Base-by-base conservation (phyloP, 805 yeast genomes). In the Candida alai region DNA sequence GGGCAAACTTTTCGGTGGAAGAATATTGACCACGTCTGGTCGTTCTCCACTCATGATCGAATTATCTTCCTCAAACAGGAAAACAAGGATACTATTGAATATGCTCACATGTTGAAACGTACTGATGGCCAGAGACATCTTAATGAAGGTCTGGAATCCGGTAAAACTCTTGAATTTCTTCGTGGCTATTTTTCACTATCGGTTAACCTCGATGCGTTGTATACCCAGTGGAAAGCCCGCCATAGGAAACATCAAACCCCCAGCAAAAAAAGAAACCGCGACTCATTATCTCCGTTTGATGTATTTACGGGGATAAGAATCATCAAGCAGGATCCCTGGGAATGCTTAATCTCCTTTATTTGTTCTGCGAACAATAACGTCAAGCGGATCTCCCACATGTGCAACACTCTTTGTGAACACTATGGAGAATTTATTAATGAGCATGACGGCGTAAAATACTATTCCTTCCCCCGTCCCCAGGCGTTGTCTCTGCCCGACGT, bases 361-460 rank as follows among this genome's bases (percentile, higher is more conserved):
- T 93, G 97, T 60, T 86, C 96, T 2, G 80, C 95, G n/a, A 93
- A 93, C 57, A 93, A 93, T 59, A 93, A 93, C 50, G 93, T 93
- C 35, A 87, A 90, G 51, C 69, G 98, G 23, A 93, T 93, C 29
- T 83, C 95, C 2, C 81, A 82, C 48, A 88, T 93, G 96, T 93
- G 96, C 55, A 86, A 85, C 43, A 71, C 72, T 29, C 61, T 93
- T 23, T 81, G 95, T 50, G 48, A 61, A 1, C 69, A 81, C 37
- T 89, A 75, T 53, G 97, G 97, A 5, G 60, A 43, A 5, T 32
- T 23, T 14, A 32, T 37, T 2, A 75, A 68, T 4, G 62, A 63
- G 3, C 63, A 68, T 42, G 74, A 76, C 19, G 84, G 78, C 1
- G 48, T 69, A 8, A 59, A 69, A 11, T 82, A 80, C 55, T 80